Evolutionary conservation across 352 stramenopile species (phyloP).

Genomic region (Plasmopara halstedii): DNA sequence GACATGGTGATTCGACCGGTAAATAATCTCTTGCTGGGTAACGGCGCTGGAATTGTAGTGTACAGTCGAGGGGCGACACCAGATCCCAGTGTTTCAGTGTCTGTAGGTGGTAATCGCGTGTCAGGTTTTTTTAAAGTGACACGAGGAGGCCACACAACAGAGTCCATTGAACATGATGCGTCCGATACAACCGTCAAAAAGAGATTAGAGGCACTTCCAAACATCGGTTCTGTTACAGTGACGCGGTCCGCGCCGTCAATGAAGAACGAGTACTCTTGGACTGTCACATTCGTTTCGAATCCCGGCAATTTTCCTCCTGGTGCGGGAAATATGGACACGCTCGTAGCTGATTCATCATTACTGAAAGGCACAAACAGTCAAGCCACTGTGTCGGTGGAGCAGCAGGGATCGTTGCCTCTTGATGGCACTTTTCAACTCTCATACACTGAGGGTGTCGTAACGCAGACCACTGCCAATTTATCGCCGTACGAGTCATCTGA

Average conservation of each 20-base stretch:
- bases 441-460: slow-evolving; percentile 26
- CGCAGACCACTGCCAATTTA: slow-evolving; percentile 34
- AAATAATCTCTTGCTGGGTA: slow-evolving; percentile 81
- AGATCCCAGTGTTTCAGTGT: slow-evolving; percentile 27
- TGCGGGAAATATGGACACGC: slow-evolving; percentile 44
- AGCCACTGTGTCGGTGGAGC: slow-evolving; percentile 22
- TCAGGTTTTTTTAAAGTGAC: slow-evolving; percentile 83
- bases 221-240: slow-evolving; percentile 88
- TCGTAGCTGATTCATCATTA: slow-evolving; percentile 32
- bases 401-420: slow-evolving; percentile 47
- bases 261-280: slow-evolving; percentile 90
- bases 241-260: slow-evolving; percentile 71
- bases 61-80: slow-evolving; percentile 56
- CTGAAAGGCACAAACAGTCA: slow-evolving; percentile 41
- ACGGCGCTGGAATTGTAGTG: slow-evolving; percentile 75
- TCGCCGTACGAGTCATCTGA: slow-evolving; percentile 45
- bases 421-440: slow-evolving; percentile 56
- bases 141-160: slow-evolving; percentile 83
- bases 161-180: slow-evolving; percentile 87
- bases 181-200: slow-evolving; percentile 89
- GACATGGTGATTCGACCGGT: slow-evolving; percentile 60
- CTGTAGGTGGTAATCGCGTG: slow-evolving; percentile 84
- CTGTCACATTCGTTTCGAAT: slow-evolving; percentile 90
- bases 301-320: slow-evolving; percentile 89
- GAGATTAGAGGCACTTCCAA: slow-evolving; percentile 88